Conservation (phyloP, 805 yeast genomes). For the Saccharomycopsis fermentans region DNA sequence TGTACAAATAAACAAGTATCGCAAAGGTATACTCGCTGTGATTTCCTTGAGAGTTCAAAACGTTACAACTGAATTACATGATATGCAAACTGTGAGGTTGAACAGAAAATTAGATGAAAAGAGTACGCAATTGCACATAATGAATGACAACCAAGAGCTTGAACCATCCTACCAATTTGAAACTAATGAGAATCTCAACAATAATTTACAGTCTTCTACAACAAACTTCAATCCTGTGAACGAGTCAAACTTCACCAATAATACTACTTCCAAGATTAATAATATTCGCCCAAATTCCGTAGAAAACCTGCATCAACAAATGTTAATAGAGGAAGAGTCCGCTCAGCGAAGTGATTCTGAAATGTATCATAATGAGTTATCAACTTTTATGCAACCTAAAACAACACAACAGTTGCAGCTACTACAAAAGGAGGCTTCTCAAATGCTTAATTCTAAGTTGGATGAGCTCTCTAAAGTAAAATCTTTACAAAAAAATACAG, state of each 20-base stretch:
- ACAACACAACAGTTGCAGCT: constrained; percentile 31
- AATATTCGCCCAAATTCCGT: not conserved
- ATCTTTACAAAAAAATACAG: constrained; percentile 32
- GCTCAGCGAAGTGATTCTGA: not conserved
- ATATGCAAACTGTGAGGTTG: constrained; percentile 14
- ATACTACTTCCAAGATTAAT: not conserved
- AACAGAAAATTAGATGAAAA: constrained; percentile 16
- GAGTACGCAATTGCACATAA: constrained; percentile 13
- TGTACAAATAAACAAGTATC: constrained; percentile 10
- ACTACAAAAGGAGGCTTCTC: constrained; percentile 31
- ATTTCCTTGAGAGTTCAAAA: constrained; percentile 6
- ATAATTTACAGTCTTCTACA: not conserved
- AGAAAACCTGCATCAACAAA: not conserved
- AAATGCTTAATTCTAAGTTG: constrained; percentile 29
- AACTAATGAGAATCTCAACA: not conserved
- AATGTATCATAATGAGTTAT: constrained; percentile 7
- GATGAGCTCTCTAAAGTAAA: constrained; percentile 36
- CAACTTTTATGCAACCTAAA: constrained; percentile 16
- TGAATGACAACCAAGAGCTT: constrained; percentile 1
- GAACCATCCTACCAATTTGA: not conserved
- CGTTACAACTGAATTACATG: constrained; percentile 10
- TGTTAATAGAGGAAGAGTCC: not conserved
- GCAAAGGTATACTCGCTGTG: constrained; percentile 13
- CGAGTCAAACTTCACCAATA: not conserved
- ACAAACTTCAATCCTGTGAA: not conserved